A percentile compares a stretch with the other conserved stretches of the same genome.
Conservation (phyloP, 305 asterid species). For the Solanum hybrid region DNA sequence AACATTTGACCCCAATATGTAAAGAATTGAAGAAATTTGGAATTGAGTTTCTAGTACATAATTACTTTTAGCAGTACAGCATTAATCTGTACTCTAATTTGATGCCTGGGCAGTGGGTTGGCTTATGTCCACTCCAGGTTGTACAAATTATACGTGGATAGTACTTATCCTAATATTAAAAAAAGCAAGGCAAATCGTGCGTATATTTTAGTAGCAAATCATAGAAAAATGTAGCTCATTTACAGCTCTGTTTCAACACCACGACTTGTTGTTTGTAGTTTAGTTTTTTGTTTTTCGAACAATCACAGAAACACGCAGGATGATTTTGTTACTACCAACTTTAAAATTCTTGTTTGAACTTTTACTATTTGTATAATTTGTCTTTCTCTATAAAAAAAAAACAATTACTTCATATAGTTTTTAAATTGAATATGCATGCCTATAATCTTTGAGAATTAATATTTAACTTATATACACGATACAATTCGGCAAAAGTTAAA, state of each 20-base stretch:
- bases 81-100: not conserved
- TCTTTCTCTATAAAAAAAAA: not conserved
- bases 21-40: not conserved
- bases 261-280: not conserved
- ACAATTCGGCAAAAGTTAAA: not conserved
- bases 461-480: not conserved
- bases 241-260: not conserved
- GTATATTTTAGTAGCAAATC: not conserved
- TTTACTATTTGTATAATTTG: not conserved
- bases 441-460: not conserved
- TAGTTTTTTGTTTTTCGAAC: not conserved
- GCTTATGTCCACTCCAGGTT: conserved; percentile 2
- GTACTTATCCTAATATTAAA: not conserved
- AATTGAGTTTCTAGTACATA: not conserved
- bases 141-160: not conserved
- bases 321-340: not conserved
- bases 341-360: not conserved
- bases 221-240: not conserved
- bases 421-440: not conserved
- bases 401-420: not conserved
- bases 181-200: not conserved
- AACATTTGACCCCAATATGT: conserved; percentile 5
- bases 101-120: conserved; percentile 1
- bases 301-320: not conserved
- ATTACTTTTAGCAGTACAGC: not conserved